A percentile compares a stretch with the other conserved stretches of the same genome.
Conservation (phyloP, 73 alveolate genomes). For the Tetrahymena borealis region DNA sequence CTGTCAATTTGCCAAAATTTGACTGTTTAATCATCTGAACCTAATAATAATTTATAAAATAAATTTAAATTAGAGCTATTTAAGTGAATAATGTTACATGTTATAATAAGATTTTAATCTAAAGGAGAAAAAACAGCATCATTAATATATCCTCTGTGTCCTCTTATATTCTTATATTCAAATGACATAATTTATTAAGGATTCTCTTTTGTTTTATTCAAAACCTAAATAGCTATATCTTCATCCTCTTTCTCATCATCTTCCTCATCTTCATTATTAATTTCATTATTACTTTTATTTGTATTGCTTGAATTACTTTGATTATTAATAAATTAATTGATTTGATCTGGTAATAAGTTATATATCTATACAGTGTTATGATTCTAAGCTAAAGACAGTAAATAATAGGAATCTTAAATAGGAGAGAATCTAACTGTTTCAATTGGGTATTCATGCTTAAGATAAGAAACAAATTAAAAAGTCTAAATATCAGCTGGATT, state of each 20-base stretch:
- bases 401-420: background rate
- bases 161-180: background rate
- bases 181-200: background rate
- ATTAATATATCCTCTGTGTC: background rate
- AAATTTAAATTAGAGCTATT: background rate
- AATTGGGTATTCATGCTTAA: background rate
- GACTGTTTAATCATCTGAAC: background rate
- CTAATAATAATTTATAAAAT: background rate
- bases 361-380: background rate
- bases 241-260: background rate
- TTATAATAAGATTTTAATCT: background rate
- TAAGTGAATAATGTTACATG: background rate
- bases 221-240: background rate
- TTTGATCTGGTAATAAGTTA: background rate
- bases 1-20: background rate
- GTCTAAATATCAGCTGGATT: background rate
- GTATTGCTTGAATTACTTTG: background rate
- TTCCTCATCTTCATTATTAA: background rate
- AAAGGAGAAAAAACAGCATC: background rate
- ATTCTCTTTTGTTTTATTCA: background rate
- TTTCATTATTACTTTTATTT: too few relatives aligned
- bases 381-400: background rate
- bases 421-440: background rate
- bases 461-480: background rate
- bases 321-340: background rate